Conservation (phyloP, 306 rosid species). For the Glycyrrhiza uralensis region DNA sequence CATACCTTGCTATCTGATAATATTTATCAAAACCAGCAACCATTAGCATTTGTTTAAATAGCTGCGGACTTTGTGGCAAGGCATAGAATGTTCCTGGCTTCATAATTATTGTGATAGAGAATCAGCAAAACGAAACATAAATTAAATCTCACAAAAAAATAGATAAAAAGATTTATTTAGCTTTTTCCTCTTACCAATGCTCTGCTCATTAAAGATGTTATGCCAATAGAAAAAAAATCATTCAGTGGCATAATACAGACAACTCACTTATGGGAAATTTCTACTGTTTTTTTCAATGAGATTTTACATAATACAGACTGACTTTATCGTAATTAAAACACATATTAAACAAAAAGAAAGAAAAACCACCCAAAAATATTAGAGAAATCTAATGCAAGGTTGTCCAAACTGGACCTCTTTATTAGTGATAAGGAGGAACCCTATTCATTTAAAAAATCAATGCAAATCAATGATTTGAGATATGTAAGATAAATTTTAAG, state of each 20-base stretch:
- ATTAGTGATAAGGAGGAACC: neutral
- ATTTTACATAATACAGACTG: no score
- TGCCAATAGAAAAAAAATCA: neutral
- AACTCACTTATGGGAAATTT: neutral
- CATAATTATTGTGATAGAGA: constrained; percentile 49
- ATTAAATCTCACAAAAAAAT: neutral
- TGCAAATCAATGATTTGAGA: neutral
- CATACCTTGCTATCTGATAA: constrained; percentile 87
- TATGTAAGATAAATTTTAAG: neutral
- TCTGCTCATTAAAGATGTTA: neutral
- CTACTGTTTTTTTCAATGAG: neutral
- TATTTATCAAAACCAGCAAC: constrained; percentile 94
- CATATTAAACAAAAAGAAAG: neutral
- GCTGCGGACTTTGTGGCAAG: constrained; percentile 97
- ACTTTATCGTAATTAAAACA: neutral
- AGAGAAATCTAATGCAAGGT: constrained; percentile 6
- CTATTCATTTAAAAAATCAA: neutral
- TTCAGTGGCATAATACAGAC: neutral
- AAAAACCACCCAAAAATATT: neutral
- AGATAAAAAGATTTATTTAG: neutral
- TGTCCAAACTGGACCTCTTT: neutral
- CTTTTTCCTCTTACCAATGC: neutral
- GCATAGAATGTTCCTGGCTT: constrained; percentile 99
- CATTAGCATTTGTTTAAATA: constrained; percentile 97
- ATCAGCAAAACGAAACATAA: constrained; percentile 41